Evolutionary conservation across 31 red algal species (phyloP).

Genomic region (Pterothamnion heteromorphum): DNA sequence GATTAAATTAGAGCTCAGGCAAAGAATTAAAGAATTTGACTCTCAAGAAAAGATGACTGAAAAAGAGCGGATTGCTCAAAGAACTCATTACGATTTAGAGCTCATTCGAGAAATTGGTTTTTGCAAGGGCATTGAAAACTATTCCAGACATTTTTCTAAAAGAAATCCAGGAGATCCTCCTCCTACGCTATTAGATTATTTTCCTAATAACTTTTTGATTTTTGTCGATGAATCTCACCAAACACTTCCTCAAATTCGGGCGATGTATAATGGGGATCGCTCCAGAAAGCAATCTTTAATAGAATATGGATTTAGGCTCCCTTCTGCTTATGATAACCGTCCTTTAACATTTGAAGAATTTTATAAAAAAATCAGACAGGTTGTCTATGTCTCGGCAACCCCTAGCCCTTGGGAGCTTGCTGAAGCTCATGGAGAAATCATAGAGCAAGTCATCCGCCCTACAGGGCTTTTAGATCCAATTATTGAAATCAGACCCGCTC

Average conservation of each 20-base stretch:
- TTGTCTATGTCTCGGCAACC: constrained; percentile 82
- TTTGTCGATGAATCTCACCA: constrained; percentile 90
- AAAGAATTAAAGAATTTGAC: constrained; percentile 16
- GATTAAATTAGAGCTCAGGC: constrained; percentile 63
- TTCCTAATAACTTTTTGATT: constrained; percentile 62
- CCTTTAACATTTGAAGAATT: constrained; percentile 77
- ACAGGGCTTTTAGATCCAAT: constrained; percentile 77
- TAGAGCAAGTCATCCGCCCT: constrained; percentile 78
- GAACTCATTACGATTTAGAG: constrained; percentile 63
- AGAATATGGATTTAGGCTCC: constrained; percentile 78
- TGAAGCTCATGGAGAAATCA: constrained; percentile 33
- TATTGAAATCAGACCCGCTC: background rate
- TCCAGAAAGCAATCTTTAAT: constrained; percentile 74
- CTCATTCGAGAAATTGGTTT: constrained; percentile 78
- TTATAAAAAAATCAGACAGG: constrained; percentile 61
- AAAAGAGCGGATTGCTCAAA: constrained; percentile 58
- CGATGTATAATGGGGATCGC: constrained; percentile 73
- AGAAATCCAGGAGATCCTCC: constrained; percentile 49
- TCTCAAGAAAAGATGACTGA: constrained; percentile 55
- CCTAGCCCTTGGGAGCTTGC: constrained; percentile 67
- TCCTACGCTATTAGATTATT: constrained; percentile 74
- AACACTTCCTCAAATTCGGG: constrained; percentile 76
- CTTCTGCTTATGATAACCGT: constrained; percentile 79
- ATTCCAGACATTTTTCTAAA: constrained; percentile 64
- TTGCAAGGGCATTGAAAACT: constrained; percentile 84